Percentiles rank a stretch among this genome's conserved stretches.
These are phyloP conservation scores for Geotrichum reessii DNA, from an alignment of 1,139 yeast species.

Conservation along the genomic window DNA sequence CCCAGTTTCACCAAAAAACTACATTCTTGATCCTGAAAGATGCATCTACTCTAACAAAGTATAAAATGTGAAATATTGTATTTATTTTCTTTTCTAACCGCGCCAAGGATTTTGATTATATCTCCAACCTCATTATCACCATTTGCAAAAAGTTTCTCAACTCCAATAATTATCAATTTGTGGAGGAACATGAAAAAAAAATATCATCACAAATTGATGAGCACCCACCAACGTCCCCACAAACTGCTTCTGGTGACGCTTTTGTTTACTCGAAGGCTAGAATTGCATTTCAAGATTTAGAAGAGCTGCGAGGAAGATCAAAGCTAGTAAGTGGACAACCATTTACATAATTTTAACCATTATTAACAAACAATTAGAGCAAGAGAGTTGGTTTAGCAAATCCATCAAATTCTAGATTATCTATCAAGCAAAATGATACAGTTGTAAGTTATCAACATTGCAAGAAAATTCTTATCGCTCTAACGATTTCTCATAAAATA, in stretches of 20 bases:
- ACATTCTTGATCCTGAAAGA: slow-evolving; percentile 44
- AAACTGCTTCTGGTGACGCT: not conserved
- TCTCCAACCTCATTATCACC: slow-evolving; percentile 4
- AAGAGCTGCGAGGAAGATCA: slow-evolving; percentile 5
- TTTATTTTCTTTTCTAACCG: not conserved
- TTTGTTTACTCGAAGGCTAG: slow-evolving; percentile 5
- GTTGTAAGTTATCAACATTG: not conserved
- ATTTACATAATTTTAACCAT: not conserved
- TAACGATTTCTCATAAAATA: slow-evolving; percentile 3
- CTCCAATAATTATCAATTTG: slow-evolving; percentile 5
- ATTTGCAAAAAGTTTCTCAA: slow-evolving; percentile 11
- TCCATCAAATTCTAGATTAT: not conserved
- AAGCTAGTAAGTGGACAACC: not conserved
- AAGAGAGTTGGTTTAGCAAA: not conserved
- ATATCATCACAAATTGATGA: not conserved
- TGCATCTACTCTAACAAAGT: slow-evolving; percentile 23
- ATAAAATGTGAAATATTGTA: not conserved
- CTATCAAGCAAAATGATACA: not conserved
- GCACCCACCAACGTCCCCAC: not conserved
- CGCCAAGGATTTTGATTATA: slow-evolving; percentile 12
- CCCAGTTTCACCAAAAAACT: slow-evolving; percentile 36
- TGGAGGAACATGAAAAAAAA: not conserved
- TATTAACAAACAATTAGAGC: not conserved
- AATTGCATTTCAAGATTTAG: slow-evolving; percentile 4
- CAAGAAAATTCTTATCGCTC: not conserved